Evolutionary conservation across 345 rosid genomes (phyloP), one percentile per base, ranked within the genome.

Genomic region (Eucalyptus sp.): DNA sequence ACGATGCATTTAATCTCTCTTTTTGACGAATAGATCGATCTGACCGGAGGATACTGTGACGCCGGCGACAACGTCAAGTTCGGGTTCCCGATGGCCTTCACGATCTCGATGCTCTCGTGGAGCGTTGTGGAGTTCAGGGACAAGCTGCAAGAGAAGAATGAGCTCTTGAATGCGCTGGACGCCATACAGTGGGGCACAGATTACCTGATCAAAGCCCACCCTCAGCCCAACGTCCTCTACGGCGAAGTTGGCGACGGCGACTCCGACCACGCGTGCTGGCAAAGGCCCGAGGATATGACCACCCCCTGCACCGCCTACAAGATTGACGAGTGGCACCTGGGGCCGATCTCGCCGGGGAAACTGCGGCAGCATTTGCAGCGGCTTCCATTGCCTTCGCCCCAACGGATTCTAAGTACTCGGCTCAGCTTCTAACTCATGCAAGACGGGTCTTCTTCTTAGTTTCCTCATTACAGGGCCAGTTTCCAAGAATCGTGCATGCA

Each of bases 61-160:
- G 93, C 97, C 6, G 95, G 96, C 49, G 98, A 96, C 90, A 94
- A 96, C 87, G 89, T 96, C 87, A 96, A 96, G 90, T 96, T 95
- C 86, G 95, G 96, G n/a, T 93, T 96, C 83, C 94, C 96, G 2
- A 89, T 96, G 93, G 98, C 98, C 44, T 93, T 94, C 93, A 94
- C 96, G 2, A 91, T 93, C 1, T 95, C 96, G 1, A 90, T 94
- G 94, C 91, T 96, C 56, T 90, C 98, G 46, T 94, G 99, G 99
- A 92, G 96, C 89, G 90, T 90, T 49, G 22, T 95, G 8, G 97
- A 96, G 71, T 95, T 95, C 90, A 56, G 86, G 41, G 89, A 89
- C 49, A 56, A 94, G 86, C 92, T 96, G 66, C 86, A 51, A 6
- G 86, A 79, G 4, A 89, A n/a, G 3, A 33, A 83, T 5, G 96